A percentile compares a stretch with the other conserved stretches of the same genome.
phyloP scores from a whole-genome alignment of 495 filamentous ascomycete genomes.

The Aspergillus conjunctus region DNA sequence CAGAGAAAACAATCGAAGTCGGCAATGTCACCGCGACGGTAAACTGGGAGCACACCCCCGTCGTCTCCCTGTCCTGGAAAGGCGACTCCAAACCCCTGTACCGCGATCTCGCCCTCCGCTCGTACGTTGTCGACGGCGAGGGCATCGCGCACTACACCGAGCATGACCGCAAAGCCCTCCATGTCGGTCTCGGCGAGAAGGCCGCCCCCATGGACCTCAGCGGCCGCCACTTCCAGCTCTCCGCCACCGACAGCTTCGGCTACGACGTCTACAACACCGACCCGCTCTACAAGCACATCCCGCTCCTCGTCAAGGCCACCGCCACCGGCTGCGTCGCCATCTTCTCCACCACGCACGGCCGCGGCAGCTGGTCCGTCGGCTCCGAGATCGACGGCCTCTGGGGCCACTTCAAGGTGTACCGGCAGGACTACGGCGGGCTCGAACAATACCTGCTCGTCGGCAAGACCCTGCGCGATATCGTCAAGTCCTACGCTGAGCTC shows the following conservation, averaged over 20 bases:
- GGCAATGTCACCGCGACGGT: slow-evolving; percentile 53
- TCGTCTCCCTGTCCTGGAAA: slow-evolving; percentile 57
- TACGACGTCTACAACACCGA: slow-evolving; percentile 72
- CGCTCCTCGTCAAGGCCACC: slow-evolving; percentile 65
- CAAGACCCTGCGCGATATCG: slow-evolving; percentile 62
- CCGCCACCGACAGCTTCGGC: slow-evolving; percentile 68
- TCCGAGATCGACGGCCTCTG: slow-evolving; percentile 70
- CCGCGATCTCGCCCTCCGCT: slow-evolving; percentile 60
- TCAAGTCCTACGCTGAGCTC: slow-evolving; percentile 64
- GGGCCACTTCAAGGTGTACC: slow-evolving; percentile 70
- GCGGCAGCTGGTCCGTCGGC: slow-evolving; percentile 67
- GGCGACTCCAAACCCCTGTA: slow-evolving; percentile 54
- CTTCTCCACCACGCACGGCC: slow-evolving; percentile 64
- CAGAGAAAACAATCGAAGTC: slow-evolving; percentile 46
- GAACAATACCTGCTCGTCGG: slow-evolving; percentile 72
- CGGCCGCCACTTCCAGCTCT: slow-evolving; percentile 63
- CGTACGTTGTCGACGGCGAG: slow-evolving; percentile 59
- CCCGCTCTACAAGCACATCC: slow-evolving; percentile 73
- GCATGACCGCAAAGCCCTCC: slow-evolving; percentile 58
- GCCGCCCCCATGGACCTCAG: slow-evolving; percentile 70
- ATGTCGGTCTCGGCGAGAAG: slow-evolving; percentile 71
- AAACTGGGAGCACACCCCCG: slow-evolving; percentile 57
- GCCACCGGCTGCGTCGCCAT: slow-evolving; percentile 62
- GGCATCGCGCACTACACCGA: slow-evolving; percentile 63
- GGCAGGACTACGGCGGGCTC: slow-evolving; percentile 68